phyloP scores from a whole-genome alignment of 2,329 filamentous ascomycete genomes.

The Cryphonectria japonica region DNA sequence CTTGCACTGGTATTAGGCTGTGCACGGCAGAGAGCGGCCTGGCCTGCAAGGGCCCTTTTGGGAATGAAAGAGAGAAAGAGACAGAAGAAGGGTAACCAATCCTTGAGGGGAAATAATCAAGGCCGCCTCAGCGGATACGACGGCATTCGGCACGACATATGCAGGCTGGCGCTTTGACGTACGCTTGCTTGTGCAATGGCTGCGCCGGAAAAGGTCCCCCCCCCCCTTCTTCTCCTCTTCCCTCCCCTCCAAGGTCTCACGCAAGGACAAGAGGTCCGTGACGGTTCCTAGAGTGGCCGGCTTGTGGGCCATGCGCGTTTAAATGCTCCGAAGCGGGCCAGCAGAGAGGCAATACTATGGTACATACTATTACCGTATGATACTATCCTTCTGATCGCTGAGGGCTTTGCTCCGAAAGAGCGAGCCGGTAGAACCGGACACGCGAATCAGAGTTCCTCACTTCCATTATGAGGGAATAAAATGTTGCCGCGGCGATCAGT shows the following conservation, averaged over 20 bases:
- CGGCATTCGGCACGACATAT: conserved; percentile 8
- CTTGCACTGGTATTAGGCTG: not conserved
- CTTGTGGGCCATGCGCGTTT: conserved; percentile 6
- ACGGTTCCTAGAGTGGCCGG: not conserved
- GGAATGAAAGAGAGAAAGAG: not conserved
- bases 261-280: not conserved
- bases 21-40: not conserved
- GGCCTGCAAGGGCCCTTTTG: not conserved
- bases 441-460: conserved; percentile 1
- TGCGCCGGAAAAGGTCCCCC: too few relatives aligned
- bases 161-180: not conserved
- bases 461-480: conserved; percentile 4
- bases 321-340: not conserved
- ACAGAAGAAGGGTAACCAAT: not conserved
- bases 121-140: not conserved
- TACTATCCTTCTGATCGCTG: not conserved
- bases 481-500: not conserved
- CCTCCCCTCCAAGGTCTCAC: not conserved
- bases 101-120: not conserved
- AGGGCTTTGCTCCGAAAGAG: conserved; percentile 12
- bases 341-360: not conserved
- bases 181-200: not conserved
- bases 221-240: not conserved
- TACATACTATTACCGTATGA: not conserved
- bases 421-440: conserved; percentile 14